Base-by-base conservation (phyloP, 1,284 basidiomycete genomes). In the Rhodofomes roseus region DNA sequence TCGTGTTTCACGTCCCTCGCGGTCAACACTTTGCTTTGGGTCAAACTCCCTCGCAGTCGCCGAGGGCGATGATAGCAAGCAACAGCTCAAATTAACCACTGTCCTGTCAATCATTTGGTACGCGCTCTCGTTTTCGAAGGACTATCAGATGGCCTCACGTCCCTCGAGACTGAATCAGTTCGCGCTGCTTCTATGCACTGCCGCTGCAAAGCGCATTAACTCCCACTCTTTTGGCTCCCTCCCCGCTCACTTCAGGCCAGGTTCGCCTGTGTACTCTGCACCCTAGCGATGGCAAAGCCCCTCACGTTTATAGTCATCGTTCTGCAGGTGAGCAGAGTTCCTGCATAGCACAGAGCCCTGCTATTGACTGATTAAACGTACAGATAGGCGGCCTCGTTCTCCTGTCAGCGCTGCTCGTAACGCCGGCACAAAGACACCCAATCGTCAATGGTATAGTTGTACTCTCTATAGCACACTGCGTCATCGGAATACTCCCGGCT, bases 341-440 rank as follows among this genome's bases (percentile, higher is more conserved):
- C 16, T 50, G 6, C n/a, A 29, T 40, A 46, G 12, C 8, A 1
- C 16, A 2, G 9, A 20, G 18, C 12, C 44, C 2, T 3, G 18
- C 16, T 52, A 34, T 20, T 31, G 14, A 36, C 31, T 36, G n/a
- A 18, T 2, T 25, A 14, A 25, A 25, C n/a, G 18, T 20, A 1
- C 39, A 69, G 68, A 34, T 59, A 9, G 59, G 54, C 29, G 67
- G 66, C 31, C 65, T 70, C 25, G 37, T 64, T 6, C 53, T 66
- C 4, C 52, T 70, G 14, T 52, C 57, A 4, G 59, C 63, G 8
- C 58, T 71, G 48, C 58, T 71, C n/a, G 48, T 53, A 2, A 71
- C 70, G 8, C 70, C 70, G 1, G 66, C 67, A 25, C 67, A 60
- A 1, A 68, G 68, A 48, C 70, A 71, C 59, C 46, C 67, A 7